phyloP scores from a whole-genome alignment of 169 alveolate species.

The Eimeria tenella region DNA sequence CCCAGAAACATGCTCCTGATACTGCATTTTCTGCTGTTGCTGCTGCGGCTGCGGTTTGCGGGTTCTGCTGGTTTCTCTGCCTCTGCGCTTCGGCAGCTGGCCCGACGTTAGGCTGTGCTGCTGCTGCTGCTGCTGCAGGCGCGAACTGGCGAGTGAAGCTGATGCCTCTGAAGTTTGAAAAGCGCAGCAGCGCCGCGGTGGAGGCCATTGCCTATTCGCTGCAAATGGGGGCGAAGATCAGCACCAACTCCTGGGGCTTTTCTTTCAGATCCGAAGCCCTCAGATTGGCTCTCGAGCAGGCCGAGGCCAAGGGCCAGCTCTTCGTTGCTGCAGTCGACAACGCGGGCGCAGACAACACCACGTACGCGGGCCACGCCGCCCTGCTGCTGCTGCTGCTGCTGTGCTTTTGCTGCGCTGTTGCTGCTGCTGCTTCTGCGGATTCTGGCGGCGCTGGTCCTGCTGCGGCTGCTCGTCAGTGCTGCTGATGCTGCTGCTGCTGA shows the following conservation, averaged over 20 bases:
- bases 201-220: slow-evolving; percentile 77
- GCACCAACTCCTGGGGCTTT: slow-evolving; percentile 78
- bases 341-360: slow-evolving; percentile 70
- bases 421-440: too few relatives aligned
- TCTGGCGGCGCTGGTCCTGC: too few relatives aligned
- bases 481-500: slow-evolving; percentile 3
- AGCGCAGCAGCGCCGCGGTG: slow-evolving; percentile 67
- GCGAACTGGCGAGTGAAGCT: slow-evolving; percentile 77
- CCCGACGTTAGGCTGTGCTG: background rate
- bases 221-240: slow-evolving; percentile 70
- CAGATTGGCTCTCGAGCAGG: slow-evolving; percentile 45
- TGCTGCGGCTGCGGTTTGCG: background rate
- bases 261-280: slow-evolving; percentile 64
- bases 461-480: background rate
- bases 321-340: slow-evolving; percentile 79
- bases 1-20: too few relatives aligned
- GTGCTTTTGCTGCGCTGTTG: too few relatives aligned
- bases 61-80: background rate
- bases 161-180: slow-evolving; percentile 75
- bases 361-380: slow-evolving; percentile 19
- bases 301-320: slow-evolving; percentile 72
- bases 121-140: slow-evolving; percentile 56
- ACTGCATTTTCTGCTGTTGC: background rate
- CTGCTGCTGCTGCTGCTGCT: background rate
- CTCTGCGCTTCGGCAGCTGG: background rate